A percentile compares a stretch with the other conserved stretches of the same genome.
phyloP scores from a whole-genome alignment of 345 rosid species.

The Abelmoschus esculentus region DNA sequence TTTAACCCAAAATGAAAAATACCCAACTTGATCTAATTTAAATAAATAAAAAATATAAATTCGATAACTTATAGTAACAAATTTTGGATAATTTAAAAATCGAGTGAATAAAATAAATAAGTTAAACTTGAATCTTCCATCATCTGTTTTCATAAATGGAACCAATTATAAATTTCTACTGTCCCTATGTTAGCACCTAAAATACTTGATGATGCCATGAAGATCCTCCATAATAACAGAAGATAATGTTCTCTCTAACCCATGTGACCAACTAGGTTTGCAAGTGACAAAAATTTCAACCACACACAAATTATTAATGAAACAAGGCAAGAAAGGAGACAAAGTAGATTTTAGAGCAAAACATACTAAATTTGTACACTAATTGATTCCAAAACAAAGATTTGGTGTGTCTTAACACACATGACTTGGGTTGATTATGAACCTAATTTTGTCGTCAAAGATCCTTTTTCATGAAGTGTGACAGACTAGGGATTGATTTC shows the following conservation, averaged over 20 bases:
- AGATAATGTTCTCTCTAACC: slow-evolving; percentile 12
- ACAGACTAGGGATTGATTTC: slow-evolving; percentile 23
- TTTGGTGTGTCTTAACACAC: neutral
- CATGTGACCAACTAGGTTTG: slow-evolving; percentile 15
- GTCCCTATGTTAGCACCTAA: neutral
- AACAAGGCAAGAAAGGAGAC: neutral
- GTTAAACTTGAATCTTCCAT: too few relatives aligned
- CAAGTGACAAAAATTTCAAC: neutral
- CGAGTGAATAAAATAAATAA: too few relatives aligned
- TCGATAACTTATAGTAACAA: too few relatives aligned
- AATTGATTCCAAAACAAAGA: neutral
- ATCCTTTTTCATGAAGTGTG: slow-evolving; percentile 4
- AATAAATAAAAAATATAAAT: too few relatives aligned
- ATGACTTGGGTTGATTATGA: neutral
- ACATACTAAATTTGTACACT: slow-evolving; percentile 7
- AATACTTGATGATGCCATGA: neutral
- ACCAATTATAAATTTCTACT: too few relatives aligned
- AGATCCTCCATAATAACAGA: slow-evolving; percentile 15
- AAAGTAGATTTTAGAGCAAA: neutral
- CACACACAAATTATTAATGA: neutral
- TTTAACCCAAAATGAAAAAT: too few relatives aligned
- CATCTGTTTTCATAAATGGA: too few relatives aligned
- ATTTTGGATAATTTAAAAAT: too few relatives aligned
- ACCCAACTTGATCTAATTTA: too few relatives aligned
- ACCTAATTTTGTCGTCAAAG: neutral